Conservation (phyloP, 192 early-diverging fungal genomes). For the Jimgerdemannia lactiflua region DNA sequence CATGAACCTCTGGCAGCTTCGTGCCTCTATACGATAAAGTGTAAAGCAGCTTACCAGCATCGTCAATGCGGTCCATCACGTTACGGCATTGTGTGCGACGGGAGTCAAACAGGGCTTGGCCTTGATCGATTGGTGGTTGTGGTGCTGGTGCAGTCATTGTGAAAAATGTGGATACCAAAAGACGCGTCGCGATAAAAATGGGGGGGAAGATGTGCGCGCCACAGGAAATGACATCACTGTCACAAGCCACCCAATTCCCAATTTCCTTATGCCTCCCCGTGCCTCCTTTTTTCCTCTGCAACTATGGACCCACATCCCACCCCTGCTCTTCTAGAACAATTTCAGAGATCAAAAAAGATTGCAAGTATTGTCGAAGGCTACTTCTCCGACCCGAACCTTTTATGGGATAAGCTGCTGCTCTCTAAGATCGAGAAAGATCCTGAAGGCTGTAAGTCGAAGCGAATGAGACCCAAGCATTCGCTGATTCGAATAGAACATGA, state of each 20-base stretch:
- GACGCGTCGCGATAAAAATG: no score
- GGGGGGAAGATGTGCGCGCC: not conserved
- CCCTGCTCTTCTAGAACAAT: not conserved
- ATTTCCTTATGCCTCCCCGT: not conserved
- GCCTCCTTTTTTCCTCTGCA: no score
- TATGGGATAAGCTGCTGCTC: slow-evolving; percentile 23
- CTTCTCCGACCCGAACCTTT: slow-evolving; percentile 21
- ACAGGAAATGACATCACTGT: not conserved
- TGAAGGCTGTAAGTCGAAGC: not conserved
- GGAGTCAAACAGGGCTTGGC: not conserved
- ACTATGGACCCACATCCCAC: not conserved
- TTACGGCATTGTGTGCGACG: not conserved
- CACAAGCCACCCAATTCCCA: no score
- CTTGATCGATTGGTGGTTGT: not conserved
- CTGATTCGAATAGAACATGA: not conserved
- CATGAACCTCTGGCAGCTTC: not conserved
- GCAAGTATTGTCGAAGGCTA: slow-evolving; percentile 21
- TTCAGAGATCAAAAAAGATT: not conserved
- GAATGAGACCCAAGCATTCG: not conserved
- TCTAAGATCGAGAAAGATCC: slow-evolving; percentile 2
- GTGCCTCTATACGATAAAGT: not conserved
- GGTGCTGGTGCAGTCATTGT: not conserved
- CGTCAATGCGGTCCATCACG: not conserved
- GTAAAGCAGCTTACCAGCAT: not conserved
- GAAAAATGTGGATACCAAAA: not conserved